A percentile compares a stretch with the other conserved stretches of the same genome.
Conservation (phyloP, 306 rosid species). For the Pyrus bretschneideri region DNA sequence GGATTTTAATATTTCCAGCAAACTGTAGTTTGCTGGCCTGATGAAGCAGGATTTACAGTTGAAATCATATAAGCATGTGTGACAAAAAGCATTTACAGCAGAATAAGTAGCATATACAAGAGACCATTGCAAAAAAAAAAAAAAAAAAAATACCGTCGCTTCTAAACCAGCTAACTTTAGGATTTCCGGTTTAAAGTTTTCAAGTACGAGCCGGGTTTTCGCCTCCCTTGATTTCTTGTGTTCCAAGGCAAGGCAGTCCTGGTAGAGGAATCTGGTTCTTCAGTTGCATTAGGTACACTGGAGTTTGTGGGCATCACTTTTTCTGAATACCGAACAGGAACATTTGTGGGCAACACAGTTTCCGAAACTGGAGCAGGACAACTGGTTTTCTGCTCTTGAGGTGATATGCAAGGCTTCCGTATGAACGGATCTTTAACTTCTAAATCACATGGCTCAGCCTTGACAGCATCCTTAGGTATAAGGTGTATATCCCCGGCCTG, state of each 20-base stretch:
- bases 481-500: constrained; percentile 29
- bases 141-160: not conserved
- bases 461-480: constrained; percentile 23
- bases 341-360: constrained; percentile 26
- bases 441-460: constrained; percentile 39
- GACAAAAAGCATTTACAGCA: constrained; percentile 18
- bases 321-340: constrained; percentile 24
- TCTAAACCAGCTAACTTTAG: not conserved
- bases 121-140: not conserved
- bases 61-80: constrained; percentile 22
- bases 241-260: constrained; percentile 31
- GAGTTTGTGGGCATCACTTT: constrained; percentile 23
- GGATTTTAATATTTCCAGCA: not conserved
- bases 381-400: constrained; percentile 31
- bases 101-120: constrained; percentile 26
- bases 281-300: constrained; percentile 15
- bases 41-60: constrained; percentile 23
- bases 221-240: constrained; percentile 40
- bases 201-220: constrained; percentile 22
- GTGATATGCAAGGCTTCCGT: constrained; percentile 27
- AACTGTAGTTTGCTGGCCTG: constrained; percentile 1
- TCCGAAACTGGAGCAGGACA: constrained; percentile 20
- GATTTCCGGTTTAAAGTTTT: constrained; percentile 18
- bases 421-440: constrained; percentile 29
- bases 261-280: constrained; percentile 18